These are phyloP conservation scores for Termitomyces sp. DNA, from an alignment of 768 basidiomycete genomes.

Conservation along the genomic window DNA sequence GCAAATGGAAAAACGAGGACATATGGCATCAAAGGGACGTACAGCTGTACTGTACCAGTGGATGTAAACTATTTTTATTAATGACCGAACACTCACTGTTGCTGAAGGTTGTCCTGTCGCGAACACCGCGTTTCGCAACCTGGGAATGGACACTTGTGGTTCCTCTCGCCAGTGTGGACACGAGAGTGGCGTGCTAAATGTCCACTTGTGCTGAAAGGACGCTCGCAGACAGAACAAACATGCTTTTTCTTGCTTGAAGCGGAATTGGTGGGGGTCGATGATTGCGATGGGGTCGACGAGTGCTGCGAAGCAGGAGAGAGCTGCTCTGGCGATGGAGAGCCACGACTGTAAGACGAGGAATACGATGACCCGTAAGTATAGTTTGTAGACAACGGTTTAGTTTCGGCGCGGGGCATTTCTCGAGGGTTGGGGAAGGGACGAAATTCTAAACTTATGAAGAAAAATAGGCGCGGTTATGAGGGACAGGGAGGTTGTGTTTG, in stretches of 20 bases:
- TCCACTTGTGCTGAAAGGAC: slow-evolving; percentile 83
- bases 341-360: slow-evolving; percentile 19
- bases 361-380: slow-evolving; percentile 28
- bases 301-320: slow-evolving; percentile 22
- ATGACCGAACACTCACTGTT: slow-evolving; percentile 37
- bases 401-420: slow-evolving; percentile 33
- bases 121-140: slow-evolving; percentile 90
- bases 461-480: slow-evolving; percentile 24
- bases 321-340: slow-evolving; percentile 15
- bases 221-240: slow-evolving; percentile 66
- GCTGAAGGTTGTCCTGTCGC: slow-evolving; percentile 80
- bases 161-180: slow-evolving; percentile 88
- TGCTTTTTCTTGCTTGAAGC: slow-evolving; percentile 41
- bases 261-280: slow-evolving; percentile 13
- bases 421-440: slow-evolving; percentile 20
- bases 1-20: neutral
- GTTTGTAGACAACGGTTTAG: slow-evolving; percentile 18
- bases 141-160: slow-evolving; percentile 93
- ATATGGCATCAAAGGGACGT: neutral
- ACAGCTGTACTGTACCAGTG: neutral
- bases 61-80: neutral
- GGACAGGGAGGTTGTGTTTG: slow-evolving; percentile 17
- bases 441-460: slow-evolving; percentile 4
- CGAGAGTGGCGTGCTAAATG: slow-evolving; percentile 86
- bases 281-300: slow-evolving; percentile 13